Evolutionary conservation across 2,329 filamentous ascomycete genomes (phyloP), one percentile per base, ranked within the genome.

Genomic region (Colletotrichum sidae): DNA sequence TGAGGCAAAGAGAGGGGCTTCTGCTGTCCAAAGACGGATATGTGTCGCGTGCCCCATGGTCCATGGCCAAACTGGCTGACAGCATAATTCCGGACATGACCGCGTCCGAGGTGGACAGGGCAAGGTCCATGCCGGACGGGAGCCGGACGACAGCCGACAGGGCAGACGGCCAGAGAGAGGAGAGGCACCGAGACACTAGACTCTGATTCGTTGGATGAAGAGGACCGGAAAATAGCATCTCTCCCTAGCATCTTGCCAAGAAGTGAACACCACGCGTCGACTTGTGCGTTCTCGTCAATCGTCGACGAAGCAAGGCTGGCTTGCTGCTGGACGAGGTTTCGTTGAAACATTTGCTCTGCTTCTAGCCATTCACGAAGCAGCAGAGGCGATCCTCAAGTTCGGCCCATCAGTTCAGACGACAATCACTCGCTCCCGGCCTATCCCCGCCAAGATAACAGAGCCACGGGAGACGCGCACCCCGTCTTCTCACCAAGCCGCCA

Each of bases 371-470:
- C 25, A 25, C 25, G 25, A 25, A 25, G 25, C 3, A 25, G 25
- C 25, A 25, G 25, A 25, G 25, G 25, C 25, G 25, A 25, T 25
- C 25, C 25, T 25, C 25, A 33, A 47, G 44, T 53, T 63, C 41
- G 15, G 25, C 41, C 13, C 42, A 53, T 65, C 39, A 35, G 39
- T 55, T 51, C 45, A n/a, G 51, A 61, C 15, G 56, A 47, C 39
- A 55, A 61, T 35, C 55, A 25, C 47, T 52, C 52, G 57, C 57
- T 41, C 41, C 47, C 47, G 59, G 63, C 47, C 47, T 12, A 66
- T 63, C 47, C 46, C 58, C 63, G 63, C 63, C 63, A 66, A 66
- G 63, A 35, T 11, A 39, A 42, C 58, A 66, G 63, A 63, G 63
- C 63, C 63, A 63, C 63, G 39, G 10, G 45, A 41, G 50, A 65